Evolutionary conservation across 2,329 filamentous ascomycete genomes (phyloP).

Genomic region (Davidsoniella eucalypti): DNA sequence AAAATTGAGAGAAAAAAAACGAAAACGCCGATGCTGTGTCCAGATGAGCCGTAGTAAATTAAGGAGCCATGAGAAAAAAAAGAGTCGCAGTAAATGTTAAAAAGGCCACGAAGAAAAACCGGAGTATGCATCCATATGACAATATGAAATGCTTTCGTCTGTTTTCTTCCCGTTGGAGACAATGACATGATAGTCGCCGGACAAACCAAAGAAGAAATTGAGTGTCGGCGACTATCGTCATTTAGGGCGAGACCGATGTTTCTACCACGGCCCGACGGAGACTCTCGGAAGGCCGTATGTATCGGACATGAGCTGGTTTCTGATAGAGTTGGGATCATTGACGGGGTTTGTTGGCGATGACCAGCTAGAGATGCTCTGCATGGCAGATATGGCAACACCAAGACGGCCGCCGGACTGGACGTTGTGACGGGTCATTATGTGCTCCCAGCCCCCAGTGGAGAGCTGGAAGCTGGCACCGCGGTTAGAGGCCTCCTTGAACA

Average conservation of each 20-base stretch:
- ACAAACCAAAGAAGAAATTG: not conserved
- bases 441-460: conserved; percentile 84
- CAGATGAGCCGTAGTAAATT: conserved; percentile 1
- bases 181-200: not conserved
- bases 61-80: not conserved
- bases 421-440: conserved; percentile 74
- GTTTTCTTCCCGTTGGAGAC: too few species aligned
- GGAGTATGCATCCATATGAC: not conserved
- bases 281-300: conserved; percentile 40
- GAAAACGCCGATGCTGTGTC: conserved; percentile 18
- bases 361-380: conserved; percentile 63
- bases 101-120: not conserved
- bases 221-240: not conserved
- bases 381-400: conserved; percentile 60
- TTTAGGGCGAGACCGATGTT: not conserved
- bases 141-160: not conserved
- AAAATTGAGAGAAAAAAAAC: conserved; percentile 11
- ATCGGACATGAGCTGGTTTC: conserved; percentile 45
- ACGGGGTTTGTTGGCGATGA: conserved; percentile 13
- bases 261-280: conserved; percentile 44
- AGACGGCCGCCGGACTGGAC: conserved; percentile 70
- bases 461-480: conserved; percentile 77
- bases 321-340: conserved; percentile 36
- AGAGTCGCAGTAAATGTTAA: not conserved
- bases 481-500: conserved; percentile 82